Conservation (phyloP, 139 green algal species). For the Cymbomonas tetramitiformis region DNA sequence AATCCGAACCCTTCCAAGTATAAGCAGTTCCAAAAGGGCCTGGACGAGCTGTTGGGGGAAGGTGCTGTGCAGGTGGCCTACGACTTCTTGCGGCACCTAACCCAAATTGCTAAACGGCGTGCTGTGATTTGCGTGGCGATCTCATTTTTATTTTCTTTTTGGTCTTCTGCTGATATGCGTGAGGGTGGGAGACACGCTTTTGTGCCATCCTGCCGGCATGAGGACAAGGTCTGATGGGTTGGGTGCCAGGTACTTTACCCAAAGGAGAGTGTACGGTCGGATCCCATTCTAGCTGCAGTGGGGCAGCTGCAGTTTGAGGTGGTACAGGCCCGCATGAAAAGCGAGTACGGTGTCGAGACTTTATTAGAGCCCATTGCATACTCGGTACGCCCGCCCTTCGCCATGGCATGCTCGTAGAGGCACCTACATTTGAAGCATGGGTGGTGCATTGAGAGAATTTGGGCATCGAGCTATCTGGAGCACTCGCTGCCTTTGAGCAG, state of each 20-base stretch:
- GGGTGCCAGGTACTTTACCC: slow-evolving; percentile 65
- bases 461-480: too few species aligned
- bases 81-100: slow-evolving; percentile 1
- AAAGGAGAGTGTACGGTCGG: slow-evolving; percentile 41
- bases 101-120: too few species aligned
- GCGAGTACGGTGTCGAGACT: slow-evolving; percentile 59
- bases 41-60: slow-evolving; percentile 54
- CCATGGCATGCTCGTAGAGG: slow-evolving; percentile 18
- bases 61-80: slow-evolving; percentile 37
- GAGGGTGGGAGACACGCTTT: too few species aligned
- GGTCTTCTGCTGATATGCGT: too few species aligned
- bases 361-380: slow-evolving; percentile 48
- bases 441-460: too few species aligned
- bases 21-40: slow-evolving; percentile 57
- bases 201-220: too few species aligned
- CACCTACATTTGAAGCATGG: too few species aligned
- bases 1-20: slow-evolving; percentile 43
- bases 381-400: too few species aligned
- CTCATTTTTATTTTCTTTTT: too few species aligned
- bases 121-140: too few species aligned
- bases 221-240: too few species aligned
- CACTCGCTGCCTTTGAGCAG: too few species aligned
- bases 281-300: slow-evolving; percentile 61
- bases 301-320: slow-evolving; percentile 64
- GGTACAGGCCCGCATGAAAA: slow-evolving; percentile 29